phyloP scores from a whole-genome alignment of 2,329 filamentous ascomycete species.

The Stachybotrys elegans region DNA sequence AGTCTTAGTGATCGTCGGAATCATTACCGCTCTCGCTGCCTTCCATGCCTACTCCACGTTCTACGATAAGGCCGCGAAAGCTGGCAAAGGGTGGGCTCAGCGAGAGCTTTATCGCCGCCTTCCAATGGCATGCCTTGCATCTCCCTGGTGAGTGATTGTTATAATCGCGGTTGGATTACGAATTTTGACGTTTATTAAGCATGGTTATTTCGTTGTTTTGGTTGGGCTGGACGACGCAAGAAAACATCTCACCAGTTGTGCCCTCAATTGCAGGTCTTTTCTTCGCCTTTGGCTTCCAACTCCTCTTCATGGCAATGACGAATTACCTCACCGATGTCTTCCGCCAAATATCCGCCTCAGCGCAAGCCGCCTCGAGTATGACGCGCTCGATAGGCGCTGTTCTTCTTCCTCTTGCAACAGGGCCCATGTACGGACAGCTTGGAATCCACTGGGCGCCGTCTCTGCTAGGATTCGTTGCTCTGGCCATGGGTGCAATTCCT shows the following conservation, averaged over 20 bases:
- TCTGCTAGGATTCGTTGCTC: constrained; percentile 23
- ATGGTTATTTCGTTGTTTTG: constrained; percentile 54
- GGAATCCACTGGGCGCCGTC: constrained; percentile 30
- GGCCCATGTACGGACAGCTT: constrained; percentile 24
- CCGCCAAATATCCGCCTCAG: constrained; percentile 27
- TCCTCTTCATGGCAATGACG: constrained; percentile 29
- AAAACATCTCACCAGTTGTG: constrained; percentile 22
- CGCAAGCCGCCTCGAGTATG: constrained; percentile 26
- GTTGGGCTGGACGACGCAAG: constrained; percentile 54
- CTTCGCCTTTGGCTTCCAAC: constrained; percentile 31
- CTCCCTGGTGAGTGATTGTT: too few relatives aligned
- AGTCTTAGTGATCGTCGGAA: constrained; percentile 17
- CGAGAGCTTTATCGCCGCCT: constrained; percentile 27
- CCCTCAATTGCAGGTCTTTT: constrained; percentile 37
- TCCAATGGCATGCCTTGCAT: constrained; percentile 48
- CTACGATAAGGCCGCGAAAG: constrained; percentile 17
- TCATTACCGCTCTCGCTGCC: constrained; percentile 14
- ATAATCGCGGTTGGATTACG: too few relatives aligned
- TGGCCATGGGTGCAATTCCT: constrained; percentile 25
- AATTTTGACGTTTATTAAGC: constrained; percentile 26
- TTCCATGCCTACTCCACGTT: constrained; percentile 22
- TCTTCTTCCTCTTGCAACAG: constrained; percentile 24
- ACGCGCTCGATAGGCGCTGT: constrained; percentile 27
- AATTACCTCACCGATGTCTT: constrained; percentile 30
- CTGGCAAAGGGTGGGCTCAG: constrained; percentile 24